phyloP scores from a whole-genome alignment of 2,329 filamentous ascomycete species.

The Cercospora sp. region DNA sequence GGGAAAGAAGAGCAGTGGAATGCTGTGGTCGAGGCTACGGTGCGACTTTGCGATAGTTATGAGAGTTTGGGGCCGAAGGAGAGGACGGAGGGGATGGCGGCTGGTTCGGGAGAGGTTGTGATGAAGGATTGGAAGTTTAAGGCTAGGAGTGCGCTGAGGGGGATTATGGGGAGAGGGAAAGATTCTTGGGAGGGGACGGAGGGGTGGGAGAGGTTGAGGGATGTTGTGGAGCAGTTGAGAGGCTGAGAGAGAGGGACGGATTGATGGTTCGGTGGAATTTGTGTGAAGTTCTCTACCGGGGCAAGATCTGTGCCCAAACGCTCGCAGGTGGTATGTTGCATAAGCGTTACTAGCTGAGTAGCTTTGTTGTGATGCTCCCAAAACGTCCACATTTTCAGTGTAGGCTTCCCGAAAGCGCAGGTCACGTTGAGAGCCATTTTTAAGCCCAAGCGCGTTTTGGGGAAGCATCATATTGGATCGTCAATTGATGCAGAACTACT shows the following conservation, averaged over 20 bases:
- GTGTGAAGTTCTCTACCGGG: not conserved
- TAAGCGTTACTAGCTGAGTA: not conserved
- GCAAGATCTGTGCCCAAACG: not conserved
- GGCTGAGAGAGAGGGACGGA: conserved; percentile 19
- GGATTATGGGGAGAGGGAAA: conserved; percentile 78
- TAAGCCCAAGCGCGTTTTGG: not conserved
- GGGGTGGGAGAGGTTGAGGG: conserved; percentile 64
- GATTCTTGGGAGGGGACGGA: conserved; percentile 77
- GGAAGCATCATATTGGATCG: not conserved
- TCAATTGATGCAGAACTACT: not conserved
- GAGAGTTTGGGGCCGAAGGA: conserved; percentile 64
- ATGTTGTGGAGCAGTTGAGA: conserved; percentile 46
- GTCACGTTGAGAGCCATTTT: not conserved
- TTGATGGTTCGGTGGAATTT: not conserved
- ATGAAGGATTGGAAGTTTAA: conserved; percentile 85
- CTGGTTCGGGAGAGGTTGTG: conserved; percentile 57
- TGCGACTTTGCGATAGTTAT: conserved; percentile 78
- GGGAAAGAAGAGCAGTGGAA: conserved; percentile 64
- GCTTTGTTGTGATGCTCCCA: not conserved
- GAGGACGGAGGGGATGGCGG: conserved; percentile 54
- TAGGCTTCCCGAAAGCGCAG: not conserved
- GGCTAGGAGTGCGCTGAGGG: conserved; percentile 78
- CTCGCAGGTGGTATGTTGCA: not conserved
- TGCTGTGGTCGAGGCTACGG: conserved; percentile 72
- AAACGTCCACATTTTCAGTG: not conserved